Evolutionary conservation across 1,284 basidiomycete genomes (phyloP).

Genomic region (Leccinum insigne): DNA sequence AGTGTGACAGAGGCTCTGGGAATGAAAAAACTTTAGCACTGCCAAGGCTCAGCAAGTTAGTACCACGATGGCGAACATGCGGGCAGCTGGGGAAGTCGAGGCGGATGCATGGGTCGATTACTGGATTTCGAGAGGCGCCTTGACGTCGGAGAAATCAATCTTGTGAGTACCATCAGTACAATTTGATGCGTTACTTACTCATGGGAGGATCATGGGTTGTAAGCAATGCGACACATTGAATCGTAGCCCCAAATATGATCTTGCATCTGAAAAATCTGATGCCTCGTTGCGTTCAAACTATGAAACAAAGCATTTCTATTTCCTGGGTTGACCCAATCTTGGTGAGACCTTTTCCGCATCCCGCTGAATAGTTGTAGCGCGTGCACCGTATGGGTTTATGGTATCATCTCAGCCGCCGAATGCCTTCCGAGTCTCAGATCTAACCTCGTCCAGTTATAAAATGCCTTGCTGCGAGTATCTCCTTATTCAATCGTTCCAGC

Average conservation of each 20-base stretch:
- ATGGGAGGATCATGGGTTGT: too few species aligned
- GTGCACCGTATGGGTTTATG: not conserved
- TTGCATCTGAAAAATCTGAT: not conserved
- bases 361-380: not conserved
- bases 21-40: too few species aligned
- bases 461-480: not conserved
- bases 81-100: not conserved
- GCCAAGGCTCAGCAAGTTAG: not conserved
- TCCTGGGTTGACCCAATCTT: not conserved
- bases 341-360: not conserved
- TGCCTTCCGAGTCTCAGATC: not conserved
- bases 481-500: not conserved
- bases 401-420: not conserved
- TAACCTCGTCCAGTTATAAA: not conserved
- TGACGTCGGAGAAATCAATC: too few species aligned
- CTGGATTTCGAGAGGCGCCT: not conserved
- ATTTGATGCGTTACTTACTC: too few species aligned
- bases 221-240: too few species aligned
- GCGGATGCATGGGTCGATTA: conserved; percentile 12
- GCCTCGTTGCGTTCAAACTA: not conserved
- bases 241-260: not conserved
- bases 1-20: too few species aligned
- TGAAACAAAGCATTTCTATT: not conserved
- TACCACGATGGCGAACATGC: conserved; percentile 3
- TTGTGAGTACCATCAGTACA: too few species aligned